Conservation (phyloP, 257 asterid species). For the Fraxinus americana region DNA sequence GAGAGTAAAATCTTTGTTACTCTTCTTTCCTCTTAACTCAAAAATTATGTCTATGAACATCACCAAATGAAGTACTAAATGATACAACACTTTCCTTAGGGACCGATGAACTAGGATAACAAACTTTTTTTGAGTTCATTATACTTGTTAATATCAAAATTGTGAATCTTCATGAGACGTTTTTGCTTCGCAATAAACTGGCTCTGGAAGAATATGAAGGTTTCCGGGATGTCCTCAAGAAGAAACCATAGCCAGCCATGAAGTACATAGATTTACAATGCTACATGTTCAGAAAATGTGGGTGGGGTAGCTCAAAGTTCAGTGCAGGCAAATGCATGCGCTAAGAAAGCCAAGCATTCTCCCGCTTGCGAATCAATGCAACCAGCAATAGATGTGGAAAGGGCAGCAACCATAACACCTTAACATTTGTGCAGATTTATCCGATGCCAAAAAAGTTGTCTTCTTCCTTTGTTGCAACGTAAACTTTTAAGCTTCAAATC, state of each 20-base stretch:
- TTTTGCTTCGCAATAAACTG: conserved; percentile 64
- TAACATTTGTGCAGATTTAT: too few species aligned
- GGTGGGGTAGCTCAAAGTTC: too few species aligned
- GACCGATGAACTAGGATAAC: conserved; percentile 24
- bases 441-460: too few species aligned
- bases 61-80: conserved; percentile 24
- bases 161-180: conserved; percentile 48
- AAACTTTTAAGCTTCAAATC: too few species aligned
- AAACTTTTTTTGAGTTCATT: conserved; percentile 53
- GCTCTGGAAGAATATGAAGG: conserved; percentile 75
- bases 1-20: too few species aligned
- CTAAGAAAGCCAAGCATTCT: too few species aligned
- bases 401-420: too few species aligned
- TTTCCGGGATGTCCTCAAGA: conserved; percentile 68
- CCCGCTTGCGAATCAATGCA: too few species aligned
- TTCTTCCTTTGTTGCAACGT: too few species aligned
- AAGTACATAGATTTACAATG: conserved; percentile 43
- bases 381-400: too few species aligned
- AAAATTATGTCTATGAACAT: background rate
- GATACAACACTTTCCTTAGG: conserved; percentile 4
- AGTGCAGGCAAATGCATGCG: too few species aligned
- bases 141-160: conserved; percentile 62
- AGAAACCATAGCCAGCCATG: conserved; percentile 79
- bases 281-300: too few species aligned
- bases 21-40: background rate